phyloP scores from a whole-genome alignment of 2,329 filamentous ascomycete species.

The Raffaelea albimanens region DNA sequence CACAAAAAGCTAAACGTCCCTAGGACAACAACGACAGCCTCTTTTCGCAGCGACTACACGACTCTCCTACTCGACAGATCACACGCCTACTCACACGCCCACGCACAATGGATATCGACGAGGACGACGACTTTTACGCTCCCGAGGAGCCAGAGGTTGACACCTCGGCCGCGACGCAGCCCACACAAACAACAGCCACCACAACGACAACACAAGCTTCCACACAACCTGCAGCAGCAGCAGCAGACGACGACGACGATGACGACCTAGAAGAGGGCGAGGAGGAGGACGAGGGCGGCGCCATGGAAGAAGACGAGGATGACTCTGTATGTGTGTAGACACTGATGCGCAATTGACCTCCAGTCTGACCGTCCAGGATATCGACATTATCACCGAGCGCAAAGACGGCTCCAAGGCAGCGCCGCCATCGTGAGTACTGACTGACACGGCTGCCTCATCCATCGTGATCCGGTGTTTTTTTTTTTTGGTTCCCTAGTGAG shows the following conservation, averaged over 20 bases:
- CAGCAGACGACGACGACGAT: slow-evolving; percentile 24
- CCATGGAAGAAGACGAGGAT: slow-evolving; percentile 52
- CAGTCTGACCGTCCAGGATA: slow-evolving; percentile 35
- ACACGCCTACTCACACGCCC: too few relatives aligned
- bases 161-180: slow-evolving; percentile 16
- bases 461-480: too few relatives aligned
- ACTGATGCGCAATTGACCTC: neutral
- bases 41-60: too few relatives aligned
- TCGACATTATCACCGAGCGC: slow-evolving; percentile 59
- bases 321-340: slow-evolving; percentile 33
- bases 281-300: slow-evolving; percentile 51
- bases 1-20: too few relatives aligned
- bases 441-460: too few relatives aligned
- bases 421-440: slow-evolving; percentile 42
- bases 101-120: slow-evolving; percentile 51
- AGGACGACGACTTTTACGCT: slow-evolving; percentile 59
- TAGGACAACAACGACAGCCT: too few relatives aligned
- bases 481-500: too few relatives aligned
- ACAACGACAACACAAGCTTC: slow-evolving; percentile 15
- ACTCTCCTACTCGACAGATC: too few relatives aligned
- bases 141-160: slow-evolving; percentile 42
- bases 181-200: slow-evolving; percentile 5
- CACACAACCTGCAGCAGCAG: slow-evolving; percentile 10
- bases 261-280: slow-evolving; percentile 56
- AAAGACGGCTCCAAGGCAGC: slow-evolving; percentile 55